Conservation (phyloP, 441 rosid species). For the Erysimum pusillum region DNA sequence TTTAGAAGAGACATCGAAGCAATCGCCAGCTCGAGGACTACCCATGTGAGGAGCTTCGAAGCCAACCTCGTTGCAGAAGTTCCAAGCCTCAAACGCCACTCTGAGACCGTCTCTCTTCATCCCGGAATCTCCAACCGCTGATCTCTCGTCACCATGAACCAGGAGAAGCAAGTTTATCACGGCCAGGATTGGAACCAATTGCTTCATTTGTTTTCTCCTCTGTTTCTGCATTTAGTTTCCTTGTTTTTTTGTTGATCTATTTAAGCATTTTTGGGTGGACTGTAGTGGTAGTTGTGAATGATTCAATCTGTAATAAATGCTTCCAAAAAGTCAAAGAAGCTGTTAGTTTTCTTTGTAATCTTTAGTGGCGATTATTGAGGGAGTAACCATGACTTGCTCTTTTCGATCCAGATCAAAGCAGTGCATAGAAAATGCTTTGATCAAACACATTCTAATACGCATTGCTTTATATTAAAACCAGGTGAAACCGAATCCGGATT, state of each 20-base stretch:
- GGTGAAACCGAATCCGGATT: not conserved
- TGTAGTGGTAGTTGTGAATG: slow-evolving; percentile 43
- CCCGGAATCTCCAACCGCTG: slow-evolving; percentile 72
- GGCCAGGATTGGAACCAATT: slow-evolving; percentile 2
- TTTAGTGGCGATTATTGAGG: slow-evolving; percentile 36
- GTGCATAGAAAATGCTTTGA: not conserved
- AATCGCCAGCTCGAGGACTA: slow-evolving; percentile 76
- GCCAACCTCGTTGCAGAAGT: slow-evolving; percentile 78
- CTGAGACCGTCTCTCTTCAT: slow-evolving; percentile 69
- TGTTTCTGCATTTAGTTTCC: slow-evolving; percentile 1
- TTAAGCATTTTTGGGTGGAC: slow-evolving; percentile 16
- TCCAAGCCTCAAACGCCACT: slow-evolving; percentile 78
- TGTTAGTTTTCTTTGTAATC: slow-evolving; percentile 33
- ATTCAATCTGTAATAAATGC: slow-evolving; percentile 34
- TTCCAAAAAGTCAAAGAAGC: slow-evolving; percentile 26
- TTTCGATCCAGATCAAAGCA: slow-evolving; percentile 14
- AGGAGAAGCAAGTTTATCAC: slow-evolving; percentile 34
- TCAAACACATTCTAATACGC: slow-evolving; percentile 3
- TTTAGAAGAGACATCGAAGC: slow-evolving; percentile 57
- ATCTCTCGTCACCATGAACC: slow-evolving; percentile 20
- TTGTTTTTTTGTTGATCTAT: not conserved
- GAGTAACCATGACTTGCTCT: slow-evolving; percentile 38
- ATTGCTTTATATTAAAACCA: not conserved
- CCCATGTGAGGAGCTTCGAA: slow-evolving; percentile 70
- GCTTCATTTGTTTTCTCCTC: slow-evolving; percentile 13